A percentile compares a stretch with the other conserved stretches of the same genome.
Conservation (phyloP, 345 rosid genomes). For the Cardamine occulta region DNA sequence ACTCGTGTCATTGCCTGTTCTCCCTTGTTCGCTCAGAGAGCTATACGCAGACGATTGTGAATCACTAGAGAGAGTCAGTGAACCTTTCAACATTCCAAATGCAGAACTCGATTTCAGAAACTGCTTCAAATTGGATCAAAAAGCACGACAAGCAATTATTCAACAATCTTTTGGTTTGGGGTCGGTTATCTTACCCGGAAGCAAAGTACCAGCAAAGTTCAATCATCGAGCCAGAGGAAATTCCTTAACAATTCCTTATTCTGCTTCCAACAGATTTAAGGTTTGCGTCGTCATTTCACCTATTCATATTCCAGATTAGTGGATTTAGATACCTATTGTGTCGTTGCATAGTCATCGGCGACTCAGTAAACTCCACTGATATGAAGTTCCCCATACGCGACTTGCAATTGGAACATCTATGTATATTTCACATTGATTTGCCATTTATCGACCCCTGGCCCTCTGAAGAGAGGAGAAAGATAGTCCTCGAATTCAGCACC, state of each 20-base stretch:
- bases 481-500: too few species aligned
- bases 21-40: neutral
- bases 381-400: too few species aligned
- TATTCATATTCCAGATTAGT: too few species aligned
- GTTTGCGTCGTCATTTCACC: too few species aligned
- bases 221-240: neutral
- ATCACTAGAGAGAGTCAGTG: neutral
- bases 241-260: neutral
- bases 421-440: too few species aligned
- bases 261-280: neutral
- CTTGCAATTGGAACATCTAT: neutral
- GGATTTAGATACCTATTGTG: neutral
- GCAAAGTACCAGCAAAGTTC: neutral
- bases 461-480: too few species aligned
- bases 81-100: neutral
- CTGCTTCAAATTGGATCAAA: neutral
- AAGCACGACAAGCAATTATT: neutral
- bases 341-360: neutral
- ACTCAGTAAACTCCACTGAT: neutral
- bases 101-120: neutral
- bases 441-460: neutral
- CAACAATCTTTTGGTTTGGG: rapidly evolving
- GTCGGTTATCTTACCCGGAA: neutral
- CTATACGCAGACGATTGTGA: neutral
- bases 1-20: neutral